Evolutionary conservation across 2,329 filamentous ascomycete species (phyloP), one percentile per base, ranked within the genome.

Genomic region (Fusarium zealandicum): DNA sequence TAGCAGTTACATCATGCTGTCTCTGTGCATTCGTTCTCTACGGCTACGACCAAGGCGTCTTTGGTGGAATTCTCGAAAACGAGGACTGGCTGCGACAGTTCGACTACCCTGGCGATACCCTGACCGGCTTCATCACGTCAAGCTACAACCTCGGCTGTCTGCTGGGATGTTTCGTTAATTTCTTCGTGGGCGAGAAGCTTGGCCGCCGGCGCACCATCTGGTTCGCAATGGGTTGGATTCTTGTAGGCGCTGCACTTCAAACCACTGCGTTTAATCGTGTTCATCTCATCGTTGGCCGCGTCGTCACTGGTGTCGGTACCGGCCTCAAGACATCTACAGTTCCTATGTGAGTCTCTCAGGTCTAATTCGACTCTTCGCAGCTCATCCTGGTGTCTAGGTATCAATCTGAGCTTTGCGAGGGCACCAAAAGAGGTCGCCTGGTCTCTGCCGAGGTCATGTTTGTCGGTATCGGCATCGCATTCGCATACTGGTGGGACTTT

Each of bases 201-300:
- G 77, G 77, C 14, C 61, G 77, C 32, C 69, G 80, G 20, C 80
- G 79, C 4, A 84, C 85, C 38, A 82, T 87, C 54, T 74, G 82
- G 25, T 28, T 74, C 2, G 85, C 84, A 17, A 79, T 79, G 16
- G 60, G 72, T 5, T 79, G 87, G 59, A 82, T 87, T 77, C 76
- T 83, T 9, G 54, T 84, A n/a, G 85, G 85, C 4, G 83, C 84
- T 30, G 73, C 80, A 6, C 76, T 88, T 22, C 86, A 88, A 68
- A 72, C 81, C 31, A 74, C 75, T 9, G 45, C 73, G 8, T 68
- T 68, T 70, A 73, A 68, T 7, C 65, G 80, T 18, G 70, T 75
- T 1, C 79, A 82, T 56, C 72, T 82, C 54, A 77, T 83, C 48
- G 63, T 79, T 46, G 78, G 78, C 2, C 70, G 78, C 46, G 74